Evolutionary conservation across 768 basidiomycete species (phyloP).

Genomic region (Mrakia frigida): DNA sequence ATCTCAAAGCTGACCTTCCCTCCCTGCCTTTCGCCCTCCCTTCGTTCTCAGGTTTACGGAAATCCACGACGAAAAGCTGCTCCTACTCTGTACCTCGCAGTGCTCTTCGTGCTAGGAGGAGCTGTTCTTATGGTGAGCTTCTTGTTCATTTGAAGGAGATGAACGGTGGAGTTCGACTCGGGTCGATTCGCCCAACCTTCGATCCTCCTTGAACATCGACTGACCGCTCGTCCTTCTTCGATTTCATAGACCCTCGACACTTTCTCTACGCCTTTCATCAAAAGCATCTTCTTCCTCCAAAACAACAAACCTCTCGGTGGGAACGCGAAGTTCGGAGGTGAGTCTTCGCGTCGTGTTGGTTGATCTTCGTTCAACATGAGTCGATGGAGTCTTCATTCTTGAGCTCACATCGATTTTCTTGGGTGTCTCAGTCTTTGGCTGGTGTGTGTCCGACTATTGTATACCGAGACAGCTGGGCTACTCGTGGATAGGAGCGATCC

Average conservation of each 20-base stretch:
- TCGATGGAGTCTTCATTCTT: not conserved
- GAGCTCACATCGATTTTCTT: not conserved
- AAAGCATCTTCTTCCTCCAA: slow-evolving; percentile 2
- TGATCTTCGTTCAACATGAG: not conserved
- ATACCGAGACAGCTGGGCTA: not conserved
- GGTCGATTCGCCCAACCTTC: not conserved
- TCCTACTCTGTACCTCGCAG: not conserved
- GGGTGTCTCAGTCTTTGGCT: not conserved
- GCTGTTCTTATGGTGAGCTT: not conserved
- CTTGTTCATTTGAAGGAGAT: not conserved
- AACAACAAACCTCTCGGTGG: not conserved
- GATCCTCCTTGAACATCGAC: not conserved
- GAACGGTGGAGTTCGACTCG: too few relatives aligned
- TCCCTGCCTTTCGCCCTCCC: not conserved
- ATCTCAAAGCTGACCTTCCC: not conserved
- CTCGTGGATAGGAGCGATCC: not conserved
- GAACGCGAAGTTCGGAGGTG: not conserved
- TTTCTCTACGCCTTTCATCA: not conserved
- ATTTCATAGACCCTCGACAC: not conserved
- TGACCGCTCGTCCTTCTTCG: not conserved
- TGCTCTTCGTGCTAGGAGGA: not conserved
- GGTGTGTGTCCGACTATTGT: not conserved
- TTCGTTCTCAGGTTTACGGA: not conserved
- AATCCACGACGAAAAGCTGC: not conserved
- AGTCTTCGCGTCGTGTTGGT: not conserved